A percentile compares a stretch with the other conserved stretches of the same genome.
These are phyloP conservation scores for Saccharum spontaneum DNA, from an alignment of 176 grass and related monocot species.

Conservation along the genomic window DNA sequence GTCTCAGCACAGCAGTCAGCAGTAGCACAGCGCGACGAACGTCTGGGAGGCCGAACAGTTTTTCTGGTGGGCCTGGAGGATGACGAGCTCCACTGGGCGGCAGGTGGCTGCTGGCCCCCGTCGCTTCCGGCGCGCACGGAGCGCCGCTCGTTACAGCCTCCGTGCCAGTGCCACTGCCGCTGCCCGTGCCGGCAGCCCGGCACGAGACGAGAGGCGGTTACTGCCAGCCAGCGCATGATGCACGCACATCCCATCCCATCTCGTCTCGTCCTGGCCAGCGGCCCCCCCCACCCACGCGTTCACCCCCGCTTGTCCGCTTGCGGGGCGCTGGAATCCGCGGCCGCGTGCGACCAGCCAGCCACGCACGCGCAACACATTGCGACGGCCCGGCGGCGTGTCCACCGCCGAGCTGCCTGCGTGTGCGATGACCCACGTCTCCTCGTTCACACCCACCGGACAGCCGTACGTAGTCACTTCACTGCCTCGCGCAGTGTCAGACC, in stretches of 20 bases:
- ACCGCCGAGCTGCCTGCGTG: not conserved
- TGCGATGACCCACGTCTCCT: not conserved
- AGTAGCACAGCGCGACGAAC: not conserved
- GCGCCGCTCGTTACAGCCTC: not conserved
- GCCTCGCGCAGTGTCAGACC: not conserved
- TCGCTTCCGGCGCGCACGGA: not conserved
- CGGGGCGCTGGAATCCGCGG: conserved; percentile 39
- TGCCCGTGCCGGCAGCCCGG: not conserved
- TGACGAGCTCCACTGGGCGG: too few relatives aligned
- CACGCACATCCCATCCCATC: not conserved
- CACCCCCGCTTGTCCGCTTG: conserved; percentile 27
- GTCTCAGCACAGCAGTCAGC: not conserved
- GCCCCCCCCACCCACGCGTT: not conserved
- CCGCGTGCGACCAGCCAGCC: not conserved
- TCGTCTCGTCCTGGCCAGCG: not conserved
- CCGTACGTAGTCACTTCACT: not conserved
- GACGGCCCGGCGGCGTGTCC: too few relatives aligned
- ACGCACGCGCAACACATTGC: not conserved
- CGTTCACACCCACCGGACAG: not conserved
- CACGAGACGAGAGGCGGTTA: not conserved
- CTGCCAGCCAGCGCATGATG: not conserved
- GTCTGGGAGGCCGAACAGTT: not conserved
- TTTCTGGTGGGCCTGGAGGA: not conserved
- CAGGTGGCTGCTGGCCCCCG: not conserved
- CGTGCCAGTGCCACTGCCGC: not conserved